phyloP scores from a whole-genome alignment of 2,329 filamentous ascomycete species.

The Blastomyces emzantsi region DNA sequence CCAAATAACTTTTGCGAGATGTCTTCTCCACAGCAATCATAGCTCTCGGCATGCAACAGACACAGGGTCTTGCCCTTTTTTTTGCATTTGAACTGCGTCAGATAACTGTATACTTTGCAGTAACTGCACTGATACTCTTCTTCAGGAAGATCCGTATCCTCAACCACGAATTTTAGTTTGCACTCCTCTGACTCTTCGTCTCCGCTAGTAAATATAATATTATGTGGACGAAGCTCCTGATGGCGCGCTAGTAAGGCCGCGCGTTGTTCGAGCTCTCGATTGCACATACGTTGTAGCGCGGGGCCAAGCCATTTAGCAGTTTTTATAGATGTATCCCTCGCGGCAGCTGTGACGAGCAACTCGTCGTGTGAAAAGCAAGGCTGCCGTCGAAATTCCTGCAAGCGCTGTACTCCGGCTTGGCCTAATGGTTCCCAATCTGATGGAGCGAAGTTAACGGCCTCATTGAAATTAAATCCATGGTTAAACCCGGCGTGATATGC shows the following conservation, averaged over 20 bases:
- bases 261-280: conserved; percentile 62
- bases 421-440: conserved; percentile 92
- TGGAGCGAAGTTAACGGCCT: conserved; percentile 96
- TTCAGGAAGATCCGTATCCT: conserved; percentile 70
- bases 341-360: conserved; percentile 79
- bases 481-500: conserved; percentile 98
- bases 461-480: conserved; percentile 97
- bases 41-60: conserved; percentile 67
- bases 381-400: conserved; percentile 80
- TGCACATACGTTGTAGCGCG: conserved; percentile 67
- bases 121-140: conserved; percentile 87
- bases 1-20: conserved; percentile 60
- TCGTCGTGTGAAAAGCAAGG: conserved; percentile 98
- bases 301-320: conserved; percentile 93
- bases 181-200: conserved; percentile 42
- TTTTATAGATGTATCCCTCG: conserved; percentile 69
- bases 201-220: conserved; percentile 45
- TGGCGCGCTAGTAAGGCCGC: conserved; percentile 60
- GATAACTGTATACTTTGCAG: conserved; percentile 86
- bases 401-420: conserved; percentile 70
- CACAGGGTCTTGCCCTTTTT: conserved; percentile 76
- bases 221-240: conserved; percentile 45
- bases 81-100: conserved; percentile 81
- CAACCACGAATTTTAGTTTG: conserved; percentile 53
- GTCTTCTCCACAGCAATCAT: conserved; percentile 66